Base-by-base conservation (phyloP, 2,329 filamentous ascomycete genomes). In the Trichoderma gracile region DNA sequence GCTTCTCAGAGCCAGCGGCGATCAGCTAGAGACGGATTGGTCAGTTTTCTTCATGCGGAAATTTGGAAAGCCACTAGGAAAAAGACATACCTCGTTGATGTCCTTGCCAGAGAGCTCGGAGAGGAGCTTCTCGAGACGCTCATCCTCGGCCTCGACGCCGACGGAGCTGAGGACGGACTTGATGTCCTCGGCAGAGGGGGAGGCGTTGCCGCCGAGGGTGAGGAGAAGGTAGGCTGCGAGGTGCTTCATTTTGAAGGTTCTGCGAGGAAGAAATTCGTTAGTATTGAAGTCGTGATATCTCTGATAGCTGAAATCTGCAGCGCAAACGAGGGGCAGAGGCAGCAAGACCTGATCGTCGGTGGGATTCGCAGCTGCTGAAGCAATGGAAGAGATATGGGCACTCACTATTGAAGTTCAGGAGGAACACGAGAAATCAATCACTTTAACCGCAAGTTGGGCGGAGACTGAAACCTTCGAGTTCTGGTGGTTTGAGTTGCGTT, bases 391-490 rank as follows among this genome's bases (percentile, higher is more conserved):
- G 33, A 38, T 15, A 45, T 17, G 42, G 6, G 9, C 49, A 52
- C 64, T 65, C 54, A 66, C 65, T 27, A 45, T 59, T 53, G 50
- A 57, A 46, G 52, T 66, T 72, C 70, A 71, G 69, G 70, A 73
- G 80, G 88, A 93, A 93, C 90, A 89, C 85, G 91, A 93, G 90
- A 90, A 84, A 83, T 93, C 94, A 98, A 98, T 98, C 94, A 88
- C 90, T 96, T 98, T 96, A 97, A 97, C 94, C 94, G 93, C 91
- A 80, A 81, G 80, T 89, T 91, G 89, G 86, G 90, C 93, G 94
- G 94, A 97, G 94, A 98, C 94, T 97, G 94, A 96, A 76, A 86
- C 89, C 93, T 92, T 95, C 92, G 86, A 92, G 92, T 96, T 89
- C 91, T 68, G 69, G 86, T 76, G 75, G 73, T 67, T 66, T 38